phyloP scores from a whole-genome alignment of 208 protist genomes.

The Leishmania guyanensis region DNA sequence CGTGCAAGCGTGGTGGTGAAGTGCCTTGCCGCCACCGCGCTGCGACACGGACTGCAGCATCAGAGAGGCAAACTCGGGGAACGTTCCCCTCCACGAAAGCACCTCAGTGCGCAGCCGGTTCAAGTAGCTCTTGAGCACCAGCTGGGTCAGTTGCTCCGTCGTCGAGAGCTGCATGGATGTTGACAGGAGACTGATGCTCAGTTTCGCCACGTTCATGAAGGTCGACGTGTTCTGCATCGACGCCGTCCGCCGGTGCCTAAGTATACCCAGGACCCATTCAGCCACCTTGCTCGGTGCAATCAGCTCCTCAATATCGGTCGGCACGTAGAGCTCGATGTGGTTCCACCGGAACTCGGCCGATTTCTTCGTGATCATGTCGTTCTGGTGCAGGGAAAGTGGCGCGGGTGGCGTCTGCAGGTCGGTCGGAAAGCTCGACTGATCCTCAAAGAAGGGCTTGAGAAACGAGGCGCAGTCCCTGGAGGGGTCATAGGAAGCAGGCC shows the following conservation, averaged over 20 bases:
- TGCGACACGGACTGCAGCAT: conserved; percentile 68
- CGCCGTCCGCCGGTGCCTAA: conserved; percentile 30
- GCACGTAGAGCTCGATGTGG: conserved; percentile 30
- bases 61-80: conserved; percentile 56
- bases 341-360: conserved; percentile 29
- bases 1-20: conserved; percentile 68
- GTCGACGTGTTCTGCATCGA: conserved; percentile 15
- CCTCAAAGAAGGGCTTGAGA: conserved; percentile 34
- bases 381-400: conserved; percentile 10
- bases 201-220: conserved; percentile 53
- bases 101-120: conserved; percentile 50
- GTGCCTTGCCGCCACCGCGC: conserved; percentile 45
- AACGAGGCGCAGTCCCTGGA: conserved; percentile 27
- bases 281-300: conserved; percentile 23
- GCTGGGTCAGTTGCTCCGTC: conserved; percentile 49
- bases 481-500: conserved; percentile 39
- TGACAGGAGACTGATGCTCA: conserved; percentile 69
- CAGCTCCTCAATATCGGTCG: conserved; percentile 25
- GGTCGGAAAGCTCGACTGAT: neutral
- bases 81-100: conserved; percentile 54
- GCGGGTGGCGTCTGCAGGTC: conserved; percentile 7
- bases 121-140: conserved; percentile 47
- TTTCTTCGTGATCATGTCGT: conserved; percentile 29
- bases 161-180: conserved; percentile 65
- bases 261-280: conserved; percentile 31